Evolutionary conservation across 2,329 filamentous ascomycete genomes (phyloP), one percentile per base, ranked within the genome.

Genomic region (Trichoderma pleuroti): DNA sequence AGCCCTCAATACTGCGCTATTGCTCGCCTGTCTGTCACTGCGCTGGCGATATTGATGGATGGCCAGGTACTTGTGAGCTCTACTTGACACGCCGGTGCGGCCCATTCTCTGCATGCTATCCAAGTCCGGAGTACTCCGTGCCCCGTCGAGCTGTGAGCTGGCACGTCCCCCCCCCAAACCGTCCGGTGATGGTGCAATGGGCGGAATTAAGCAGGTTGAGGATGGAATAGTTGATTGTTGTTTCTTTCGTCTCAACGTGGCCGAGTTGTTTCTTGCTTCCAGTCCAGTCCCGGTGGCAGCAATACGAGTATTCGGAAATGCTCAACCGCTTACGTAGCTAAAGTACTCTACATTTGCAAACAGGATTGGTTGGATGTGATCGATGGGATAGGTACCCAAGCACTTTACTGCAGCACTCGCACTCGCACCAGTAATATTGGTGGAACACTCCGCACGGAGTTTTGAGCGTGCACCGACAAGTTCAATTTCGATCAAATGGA

Each of bases 1-100:
- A 26, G 14, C 24, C 39, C 21, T 24, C 32, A 59, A 34, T 59
- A 24, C 56, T 59, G 56, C 56, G 56, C 56, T 59, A 59, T 59
- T 21, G 56, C 18, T 12, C 56, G 56, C 21, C 28, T 59, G 56
- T n/a, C 56, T 59, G 56, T 59, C 56, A 34, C 56, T 59, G 32
- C 56, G 21, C 56, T 59, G 32, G 52, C 30, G 49, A 66, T 36
- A 54, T 34, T 56, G 24, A 21, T 26, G 18, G 52, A 46, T 24
- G 46, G 46, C 24, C 24, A n/a, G 12, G 46, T 52, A 24, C 46
- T 52, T 24, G n/a, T 42, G 46, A 52, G 54, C 65, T 68, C 54
- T 68, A 68, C 28, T 59, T 60, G 52, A 68, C 28, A 68, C 65
- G 39, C 65, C 54, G 65, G 65, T 49, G 65, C 65, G 34, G 54